Base-by-base conservation (phyloP, 1,139 yeast genomes). In the Oligophagozyma castellii region DNA sequence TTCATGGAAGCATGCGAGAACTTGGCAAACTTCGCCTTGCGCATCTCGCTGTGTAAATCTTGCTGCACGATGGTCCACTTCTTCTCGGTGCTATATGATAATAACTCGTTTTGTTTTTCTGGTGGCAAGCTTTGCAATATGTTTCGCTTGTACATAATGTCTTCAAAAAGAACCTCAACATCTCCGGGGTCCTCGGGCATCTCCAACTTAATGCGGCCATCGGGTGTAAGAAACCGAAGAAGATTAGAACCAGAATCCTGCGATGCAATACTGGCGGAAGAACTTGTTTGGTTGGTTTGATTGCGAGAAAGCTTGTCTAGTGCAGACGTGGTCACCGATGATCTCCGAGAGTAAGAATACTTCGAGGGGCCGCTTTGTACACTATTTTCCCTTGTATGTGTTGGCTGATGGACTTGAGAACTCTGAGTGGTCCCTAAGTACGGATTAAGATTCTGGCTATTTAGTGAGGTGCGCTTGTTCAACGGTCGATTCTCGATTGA, bases 21-120 rank as follows among this genome's bases (percentile, higher is more conserved):
- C 8, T 25, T 21, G 16, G 31, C 16, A 21, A 47, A 47, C 52
- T 65, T 67, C 47, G 67, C 63, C 44, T 76, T 65, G 42, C 77
- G 76, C 44, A 64, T 64, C 43, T 81, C 95, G 5, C 86, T 70
- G 32, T 80, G 63, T 19, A 78, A 74, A 52, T 84, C 95, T 51
- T 89, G 96, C 43, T 78, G 73, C 25, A 89, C 78, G 42, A 89
- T 64, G 74, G 80, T 73, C 94, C 95, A 83, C 55, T 89, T 89
- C 44, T 84, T 81, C 31, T 77, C 80, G 0, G 71, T 61, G 24
- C 78, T 70, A 46, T 79, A 84, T 39, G 68, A 70, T 45, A 73
- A 62, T 78, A 89, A 73, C 50, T 81, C 93, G 37, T 65, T 69
- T 40, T 76, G 76, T 6, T 93, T 93, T 34, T 69, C 71, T 16